Percentiles rank a stretch among this genome's conserved stretches.
These are phyloP conservation scores for Xerocomellus chrysenteron DNA, from an alignment of 768 basidiomycete species.

Conservation along the genomic window DNA sequence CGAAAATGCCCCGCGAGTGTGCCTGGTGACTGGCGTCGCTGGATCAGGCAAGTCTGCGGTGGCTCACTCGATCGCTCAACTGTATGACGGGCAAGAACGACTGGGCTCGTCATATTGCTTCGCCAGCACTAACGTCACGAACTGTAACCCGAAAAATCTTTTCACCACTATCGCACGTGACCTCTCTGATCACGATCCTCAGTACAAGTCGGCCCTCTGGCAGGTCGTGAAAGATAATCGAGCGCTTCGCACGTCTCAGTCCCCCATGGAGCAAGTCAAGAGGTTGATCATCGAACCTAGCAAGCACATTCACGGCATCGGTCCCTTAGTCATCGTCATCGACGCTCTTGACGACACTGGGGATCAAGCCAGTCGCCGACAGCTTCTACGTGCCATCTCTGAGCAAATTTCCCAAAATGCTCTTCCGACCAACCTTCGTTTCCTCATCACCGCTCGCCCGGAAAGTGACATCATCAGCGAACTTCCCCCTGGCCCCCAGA, in stretches of 20 bases:
- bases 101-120: constrained; percentile 27
- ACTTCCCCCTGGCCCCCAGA: constrained; percentile 7
- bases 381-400: constrained; percentile 14
- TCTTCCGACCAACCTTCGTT: constrained; percentile 13
- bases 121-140: not conserved
- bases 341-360: constrained; percentile 29
- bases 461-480: constrained; percentile 4
- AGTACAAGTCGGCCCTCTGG: constrained; percentile 10
- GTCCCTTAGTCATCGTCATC: constrained; percentile 30
- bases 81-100: constrained; percentile 9
- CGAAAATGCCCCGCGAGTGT: not conserved
- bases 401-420: not conserved
- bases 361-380: constrained; percentile 1
- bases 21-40: too few species aligned
- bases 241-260: not conserved
- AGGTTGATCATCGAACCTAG: constrained; percentile 23
- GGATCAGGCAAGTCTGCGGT: not conserved
- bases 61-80: constrained; percentile 15
- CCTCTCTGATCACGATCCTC: constrained; percentile 22
- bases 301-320: constrained; percentile 7
- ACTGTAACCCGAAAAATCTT: constrained; percentile 10
- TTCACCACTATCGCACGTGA: constrained; percentile 28
- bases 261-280: constrained; percentile 14
- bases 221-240: not conserved
- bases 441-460: not conserved